Conservation (phyloP, 768 basidiomycete genomes). For the Leccinum disarticulatum region DNA sequence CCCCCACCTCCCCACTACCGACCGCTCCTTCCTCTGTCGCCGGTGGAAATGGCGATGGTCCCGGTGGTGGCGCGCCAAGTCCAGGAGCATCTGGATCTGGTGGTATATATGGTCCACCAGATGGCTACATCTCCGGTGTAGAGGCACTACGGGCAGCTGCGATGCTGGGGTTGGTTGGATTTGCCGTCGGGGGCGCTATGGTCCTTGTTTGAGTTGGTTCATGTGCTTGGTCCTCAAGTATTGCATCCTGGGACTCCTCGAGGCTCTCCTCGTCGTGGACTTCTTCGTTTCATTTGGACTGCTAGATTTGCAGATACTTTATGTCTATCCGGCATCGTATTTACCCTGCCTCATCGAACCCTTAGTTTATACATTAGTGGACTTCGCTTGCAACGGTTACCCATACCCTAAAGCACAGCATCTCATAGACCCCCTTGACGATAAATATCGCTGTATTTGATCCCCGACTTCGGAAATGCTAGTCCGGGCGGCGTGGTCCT, state of each 20-base stretch:
- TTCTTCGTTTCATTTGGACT: constrained; percentile 19
- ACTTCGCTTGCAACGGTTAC: constrained; percentile 14
- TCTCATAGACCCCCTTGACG: constrained; percentile 14
- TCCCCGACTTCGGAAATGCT: not conserved
- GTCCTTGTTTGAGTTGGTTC: constrained; percentile 39
- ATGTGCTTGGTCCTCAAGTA: constrained; percentile 2
- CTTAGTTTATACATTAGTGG: constrained; percentile 25
- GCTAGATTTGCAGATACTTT: constrained; percentile 18
- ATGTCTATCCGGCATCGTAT: constrained; percentile 22
- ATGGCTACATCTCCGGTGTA: constrained; percentile 63
- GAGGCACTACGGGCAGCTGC: constrained; percentile 46
- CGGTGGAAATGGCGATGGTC: constrained; percentile 49
- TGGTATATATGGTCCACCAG: constrained; percentile 65
- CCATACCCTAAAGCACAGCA: constrained; percentile 18
- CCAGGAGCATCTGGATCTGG: constrained; percentile 49
- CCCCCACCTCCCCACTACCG: constrained; percentile 30
- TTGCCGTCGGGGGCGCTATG: constrained; percentile 50
- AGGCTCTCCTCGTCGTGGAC: constrained; percentile 16
- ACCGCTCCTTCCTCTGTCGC: constrained; percentile 58
- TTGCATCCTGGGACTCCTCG: constrained; percentile 11
- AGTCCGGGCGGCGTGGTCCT: not conserved
- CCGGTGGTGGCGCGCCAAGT: constrained; percentile 47
- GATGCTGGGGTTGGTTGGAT: constrained; percentile 43
- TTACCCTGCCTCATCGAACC: constrained; percentile 28
- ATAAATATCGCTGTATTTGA: not conserved